Percentiles rank a stretch among this genome's conserved stretches.
Conservation (phyloP, 352 stramenopile species). For the Phytophthora macrochlamydospora region DNA sequence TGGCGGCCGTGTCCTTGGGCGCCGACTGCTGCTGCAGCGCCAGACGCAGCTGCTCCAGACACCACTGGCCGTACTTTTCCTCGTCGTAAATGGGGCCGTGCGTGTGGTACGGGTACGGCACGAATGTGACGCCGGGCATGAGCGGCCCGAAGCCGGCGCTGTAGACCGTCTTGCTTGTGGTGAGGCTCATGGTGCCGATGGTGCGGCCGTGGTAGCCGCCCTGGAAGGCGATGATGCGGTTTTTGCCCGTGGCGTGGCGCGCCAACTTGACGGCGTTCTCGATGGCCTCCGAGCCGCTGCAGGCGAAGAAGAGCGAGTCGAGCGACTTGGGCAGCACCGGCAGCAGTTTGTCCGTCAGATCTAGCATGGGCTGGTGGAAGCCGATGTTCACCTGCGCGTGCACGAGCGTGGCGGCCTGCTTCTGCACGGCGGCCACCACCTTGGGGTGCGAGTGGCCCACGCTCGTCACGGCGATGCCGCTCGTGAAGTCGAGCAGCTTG, state of each 20-base stretch:
- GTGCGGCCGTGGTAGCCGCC: slow-evolving; percentile 94
- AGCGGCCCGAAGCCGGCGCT: slow-evolving; percentile 86
- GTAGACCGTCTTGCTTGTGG: slow-evolving; percentile 91
- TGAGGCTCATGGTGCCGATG: slow-evolving; percentile 92
- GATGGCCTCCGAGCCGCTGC: slow-evolving; percentile 91
- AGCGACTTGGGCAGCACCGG: slow-evolving; percentile 79
- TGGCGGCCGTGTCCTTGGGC: slow-evolving; percentile 85
- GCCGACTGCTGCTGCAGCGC: slow-evolving; percentile 92
- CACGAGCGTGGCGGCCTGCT: slow-evolving; percentile 89
- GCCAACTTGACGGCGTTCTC: slow-evolving; percentile 95
- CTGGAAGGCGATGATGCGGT: slow-evolving; percentile 92
- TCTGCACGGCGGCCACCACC: slow-evolving; percentile 89
- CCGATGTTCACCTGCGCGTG: slow-evolving; percentile 93
- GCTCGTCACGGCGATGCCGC: slow-evolving; percentile 93
- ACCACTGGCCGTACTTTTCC: slow-evolving; percentile 71
- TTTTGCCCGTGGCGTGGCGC: slow-evolving; percentile 89
- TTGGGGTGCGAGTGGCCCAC: slow-evolving; percentile 93
- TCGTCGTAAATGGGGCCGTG: slow-evolving; percentile 87
- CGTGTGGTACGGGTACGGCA: slow-evolving; percentile 88
- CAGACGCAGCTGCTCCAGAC: slow-evolving; percentile 84
- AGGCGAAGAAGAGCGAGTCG: slow-evolving; percentile 92
- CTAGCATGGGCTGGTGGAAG: slow-evolving; percentile 92
- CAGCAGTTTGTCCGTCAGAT: slow-evolving; percentile 86
- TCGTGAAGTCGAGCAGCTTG: slow-evolving; percentile 93
- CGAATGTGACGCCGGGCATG: slow-evolving; percentile 82